These are phyloP conservation scores for Apiotrichum sp. DNA, from an alignment of 1,284 basidiomycete genomes.

Conservation along the genomic window DNA sequence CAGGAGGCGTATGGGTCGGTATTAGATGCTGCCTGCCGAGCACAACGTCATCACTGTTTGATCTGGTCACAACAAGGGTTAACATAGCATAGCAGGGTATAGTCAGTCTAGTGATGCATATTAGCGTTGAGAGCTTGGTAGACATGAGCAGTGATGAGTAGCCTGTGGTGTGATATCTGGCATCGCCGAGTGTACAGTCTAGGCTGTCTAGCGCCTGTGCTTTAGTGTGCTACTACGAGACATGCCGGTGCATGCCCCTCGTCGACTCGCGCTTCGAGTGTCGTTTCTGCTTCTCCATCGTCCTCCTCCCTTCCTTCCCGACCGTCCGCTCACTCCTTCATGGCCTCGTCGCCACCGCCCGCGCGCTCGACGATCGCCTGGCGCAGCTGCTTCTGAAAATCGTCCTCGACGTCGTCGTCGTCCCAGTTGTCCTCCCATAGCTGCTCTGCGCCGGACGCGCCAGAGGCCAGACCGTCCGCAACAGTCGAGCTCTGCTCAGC, in stretches of 20 bases:
- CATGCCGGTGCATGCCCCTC: background rate
- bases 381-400: slow-evolving; percentile 89
- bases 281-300: background rate
- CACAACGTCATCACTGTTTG: no score
- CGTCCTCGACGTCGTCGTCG: slow-evolving; percentile 96
- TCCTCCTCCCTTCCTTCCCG: background rate
- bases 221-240: background rate
- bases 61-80: no score
- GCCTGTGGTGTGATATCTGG: background rate
- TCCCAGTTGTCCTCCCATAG: slow-evolving; percentile 99
- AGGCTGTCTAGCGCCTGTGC: background rate
- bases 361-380: slow-evolving; percentile 36
- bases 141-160: no score
- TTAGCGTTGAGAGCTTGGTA: no score
- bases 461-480: slow-evolving; percentile 32
- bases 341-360: slow-evolving; percentile 30
- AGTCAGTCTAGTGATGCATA: no score
- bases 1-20: slow-evolving; percentile 25
- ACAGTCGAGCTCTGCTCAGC: slow-evolving; percentile 32
- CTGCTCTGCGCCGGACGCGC: slow-evolving; percentile 45
- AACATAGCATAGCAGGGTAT: no score
- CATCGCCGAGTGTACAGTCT: background rate
- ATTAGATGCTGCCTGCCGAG: background rate
- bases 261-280: background rate
- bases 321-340: slow-evolving; percentile 36